Conservation (phyloP, 805 yeast species). For the Schwanniomyces polymorphus region DNA sequence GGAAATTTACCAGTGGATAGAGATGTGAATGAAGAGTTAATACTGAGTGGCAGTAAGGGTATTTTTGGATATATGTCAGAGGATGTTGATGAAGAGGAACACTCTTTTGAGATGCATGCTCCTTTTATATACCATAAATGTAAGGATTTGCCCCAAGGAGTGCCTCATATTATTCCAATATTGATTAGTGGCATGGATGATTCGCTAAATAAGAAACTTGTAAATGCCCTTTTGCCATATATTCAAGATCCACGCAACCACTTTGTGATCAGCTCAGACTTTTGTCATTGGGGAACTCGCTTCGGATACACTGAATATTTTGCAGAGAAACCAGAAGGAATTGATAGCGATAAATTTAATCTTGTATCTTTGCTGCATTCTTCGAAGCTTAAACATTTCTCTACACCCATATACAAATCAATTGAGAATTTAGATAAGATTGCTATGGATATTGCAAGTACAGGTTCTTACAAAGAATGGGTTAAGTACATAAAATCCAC, state of each 20-base stretch:
- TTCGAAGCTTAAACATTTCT: conserved; percentile 8
- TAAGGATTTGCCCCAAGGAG: conserved; percentile 24
- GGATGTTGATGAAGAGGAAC: conserved; percentile 78
- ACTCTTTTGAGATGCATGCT: conserved; percentile 92
- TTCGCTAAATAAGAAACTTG: conserved; percentile 44
- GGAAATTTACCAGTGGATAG: conserved; percentile 73
- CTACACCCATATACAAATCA: conserved; percentile 61
- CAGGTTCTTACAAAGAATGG: conserved; percentile 63
- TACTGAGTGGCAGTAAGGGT: conserved; percentile 10
- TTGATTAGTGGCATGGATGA: conserved; percentile 67
- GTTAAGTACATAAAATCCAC: conserved; percentile 64
- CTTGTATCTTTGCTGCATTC: conserved; percentile 10
- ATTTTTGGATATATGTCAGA: conserved; percentile 56
- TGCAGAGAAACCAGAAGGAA: conserved; percentile 9
- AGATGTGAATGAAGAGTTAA: conserved; percentile 37
- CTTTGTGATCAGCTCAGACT: conserved; percentile 84
- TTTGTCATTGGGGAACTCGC: conserved; percentile 84
- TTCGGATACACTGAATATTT: conserved; percentile 44
- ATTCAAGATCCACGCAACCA: conserved; percentile 56
- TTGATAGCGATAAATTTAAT: conserved; percentile 19
- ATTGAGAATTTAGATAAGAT: conserved; percentile 70
- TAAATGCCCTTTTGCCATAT: conserved; percentile 50
- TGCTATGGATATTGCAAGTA: conserved; percentile 64
- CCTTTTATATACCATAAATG: conserved; percentile 65
- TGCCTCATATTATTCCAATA: conserved; percentile 68